Conservation (phyloP, 805 yeast species). For the Yarrowia sp. region DNA sequence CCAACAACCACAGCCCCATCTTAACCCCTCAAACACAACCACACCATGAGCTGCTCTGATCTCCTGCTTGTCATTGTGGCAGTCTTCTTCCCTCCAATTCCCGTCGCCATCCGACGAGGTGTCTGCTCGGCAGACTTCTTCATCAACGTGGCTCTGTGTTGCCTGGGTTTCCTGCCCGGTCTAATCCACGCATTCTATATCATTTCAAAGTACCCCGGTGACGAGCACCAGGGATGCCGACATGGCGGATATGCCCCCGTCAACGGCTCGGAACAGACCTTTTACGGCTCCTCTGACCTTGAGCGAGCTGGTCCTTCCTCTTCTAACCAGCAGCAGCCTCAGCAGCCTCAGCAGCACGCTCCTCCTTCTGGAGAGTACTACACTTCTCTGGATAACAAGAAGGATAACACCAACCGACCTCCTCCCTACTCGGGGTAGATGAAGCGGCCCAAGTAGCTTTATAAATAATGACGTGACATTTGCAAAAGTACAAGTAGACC, state of each 20-base stretch:
- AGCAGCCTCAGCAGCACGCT: slow-evolving; percentile 28
- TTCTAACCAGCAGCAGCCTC: slow-evolving; percentile 10
- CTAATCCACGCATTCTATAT: slow-evolving; percentile 79
- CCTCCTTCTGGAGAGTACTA: slow-evolving; percentile 34
- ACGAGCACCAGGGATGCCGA: slow-evolving; percentile 26
- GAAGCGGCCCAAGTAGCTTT: not conserved
- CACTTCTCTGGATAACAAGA: slow-evolving; percentile 32
- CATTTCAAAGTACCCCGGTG: slow-evolving; percentile 70
- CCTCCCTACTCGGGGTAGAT: slow-evolving; percentile 37
- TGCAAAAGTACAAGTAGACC: not conserved
- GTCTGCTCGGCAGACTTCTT: slow-evolving; percentile 70
- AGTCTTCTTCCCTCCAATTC: slow-evolving; percentile 77
- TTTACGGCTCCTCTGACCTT: slow-evolving; percentile 36
- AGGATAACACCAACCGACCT: slow-evolving; percentile 27
- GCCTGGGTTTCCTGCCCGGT: slow-evolving; percentile 79
- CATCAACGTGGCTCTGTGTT: slow-evolving; percentile 73
- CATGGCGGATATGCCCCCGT: slow-evolving; percentile 12
- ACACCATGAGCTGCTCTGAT: slow-evolving; percentile 54
- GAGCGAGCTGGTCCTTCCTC: slow-evolving; percentile 37
- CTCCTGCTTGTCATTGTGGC: slow-evolving; percentile 73
- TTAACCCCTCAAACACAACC: not conserved
- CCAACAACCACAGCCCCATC: not conserved
- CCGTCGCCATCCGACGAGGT: slow-evolving; percentile 78
- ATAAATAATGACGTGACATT: slow-evolving; percentile 11
- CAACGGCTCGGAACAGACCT: slow-evolving; percentile 24